Conservation (phyloP, 192 early-diverging fungal genomes). For the Entomortierella parvispora region DNA sequence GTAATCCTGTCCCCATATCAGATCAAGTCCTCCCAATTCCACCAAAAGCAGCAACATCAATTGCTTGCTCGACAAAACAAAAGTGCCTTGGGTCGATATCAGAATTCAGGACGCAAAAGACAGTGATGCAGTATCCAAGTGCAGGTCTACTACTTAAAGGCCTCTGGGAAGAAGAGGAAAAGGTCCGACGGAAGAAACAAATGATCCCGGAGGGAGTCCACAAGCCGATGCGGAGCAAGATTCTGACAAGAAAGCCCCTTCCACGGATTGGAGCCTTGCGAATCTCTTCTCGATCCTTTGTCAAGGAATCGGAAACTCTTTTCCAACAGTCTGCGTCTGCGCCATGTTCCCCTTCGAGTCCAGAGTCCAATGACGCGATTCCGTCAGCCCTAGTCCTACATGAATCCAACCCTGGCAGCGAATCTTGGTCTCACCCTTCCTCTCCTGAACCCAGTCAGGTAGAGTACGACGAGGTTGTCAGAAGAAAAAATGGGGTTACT, state of each 20-base stretch:
- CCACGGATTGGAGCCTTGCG: neutral
- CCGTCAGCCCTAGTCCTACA: too few species aligned
- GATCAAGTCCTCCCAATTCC: too few species aligned
- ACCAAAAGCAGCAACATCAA: too few species aligned
- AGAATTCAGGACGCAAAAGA: neutral
- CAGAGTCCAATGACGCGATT: too few species aligned
- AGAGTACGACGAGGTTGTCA: slow-evolving; percentile 14
- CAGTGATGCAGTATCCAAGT: slow-evolving; percentile 24
- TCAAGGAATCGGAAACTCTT: neutral
- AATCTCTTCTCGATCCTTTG: neutral
- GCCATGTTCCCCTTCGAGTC: neutral
- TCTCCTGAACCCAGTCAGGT: too few species aligned
- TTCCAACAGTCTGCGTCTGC: neutral
- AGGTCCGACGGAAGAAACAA: slow-evolving; percentile 17
- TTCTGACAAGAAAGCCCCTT: slow-evolving; percentile 39
- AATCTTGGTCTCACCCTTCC: too few species aligned
- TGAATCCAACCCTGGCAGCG: too few species aligned
- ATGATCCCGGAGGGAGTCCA: slow-evolving; percentile 46
- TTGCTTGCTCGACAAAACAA: neutral
- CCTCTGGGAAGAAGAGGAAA: slow-evolving; percentile 49
- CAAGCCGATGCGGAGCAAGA: slow-evolving; percentile 33
- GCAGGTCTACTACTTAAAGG: slow-evolving; percentile 26
- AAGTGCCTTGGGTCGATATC: too few species aligned
- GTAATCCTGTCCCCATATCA: too few species aligned
- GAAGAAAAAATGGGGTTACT: neutral